phyloP scores from a whole-genome alignment of 306 rosid species.

The Cicer cuneatum region DNA sequence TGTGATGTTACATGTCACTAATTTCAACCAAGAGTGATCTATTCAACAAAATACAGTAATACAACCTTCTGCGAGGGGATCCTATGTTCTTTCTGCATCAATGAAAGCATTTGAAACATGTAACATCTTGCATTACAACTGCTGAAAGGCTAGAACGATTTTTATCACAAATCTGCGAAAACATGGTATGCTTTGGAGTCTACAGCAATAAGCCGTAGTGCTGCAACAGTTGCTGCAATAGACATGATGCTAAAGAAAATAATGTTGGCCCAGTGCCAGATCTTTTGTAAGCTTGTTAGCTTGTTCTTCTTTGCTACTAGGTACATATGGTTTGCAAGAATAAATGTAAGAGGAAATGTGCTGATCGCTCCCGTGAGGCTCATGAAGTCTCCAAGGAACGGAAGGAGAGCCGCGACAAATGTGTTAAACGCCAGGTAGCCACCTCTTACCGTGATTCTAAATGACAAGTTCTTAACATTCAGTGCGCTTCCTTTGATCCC shows the following conservation, averaged over 20 bases:
- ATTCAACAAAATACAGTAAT: not conserved
- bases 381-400: constrained; percentile 98
- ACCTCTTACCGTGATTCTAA: constrained; percentile 71
- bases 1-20: not conserved
- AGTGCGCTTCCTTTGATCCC: constrained; percentile 82
- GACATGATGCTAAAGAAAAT: constrained; percentile 68
- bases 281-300: constrained; percentile 50
- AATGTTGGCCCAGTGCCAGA: constrained; percentile 91
- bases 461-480: constrained; percentile 59
- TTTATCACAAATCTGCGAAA: constrained; percentile 75
- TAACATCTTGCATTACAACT: not conserved
- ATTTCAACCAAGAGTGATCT: not conserved
- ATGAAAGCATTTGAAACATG: constrained; percentile 11
- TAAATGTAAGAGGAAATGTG: constrained; percentile 91
- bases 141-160: constrained; percentile 11
- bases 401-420: constrained; percentile 74
- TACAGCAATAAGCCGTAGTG: constrained; percentile 75
- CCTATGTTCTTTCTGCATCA: not conserved
- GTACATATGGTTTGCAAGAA: constrained; percentile 95
- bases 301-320: constrained; percentile 72
- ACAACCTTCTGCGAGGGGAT: not conserved
- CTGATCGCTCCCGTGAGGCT: constrained; percentile 96
- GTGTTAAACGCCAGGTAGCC: constrained; percentile 79
- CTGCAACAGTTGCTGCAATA: constrained; percentile 69
- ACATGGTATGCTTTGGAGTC: constrained; percentile 82